Evolutionary conservation across 2,329 filamentous ascomycete species (phyloP), one percentile per base, ranked within the genome.

Genomic region (Diaporthe batatas): DNA sequence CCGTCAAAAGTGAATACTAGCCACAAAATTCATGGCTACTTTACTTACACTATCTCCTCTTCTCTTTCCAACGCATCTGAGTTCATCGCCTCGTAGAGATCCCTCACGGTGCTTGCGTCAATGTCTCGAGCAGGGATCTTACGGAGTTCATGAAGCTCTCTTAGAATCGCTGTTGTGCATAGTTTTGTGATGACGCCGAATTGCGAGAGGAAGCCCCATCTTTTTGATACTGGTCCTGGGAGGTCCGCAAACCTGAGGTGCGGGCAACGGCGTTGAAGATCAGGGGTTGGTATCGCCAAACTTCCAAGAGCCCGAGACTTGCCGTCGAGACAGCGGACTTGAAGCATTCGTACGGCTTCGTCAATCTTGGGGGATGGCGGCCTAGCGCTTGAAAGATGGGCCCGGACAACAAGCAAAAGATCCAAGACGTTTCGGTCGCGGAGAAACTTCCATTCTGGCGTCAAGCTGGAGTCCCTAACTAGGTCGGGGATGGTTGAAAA

Each of bases 281-380:
- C 54, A 57, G 1, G 10, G 54, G 32, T 36, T n/a, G 54, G 54
- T 36, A 57, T 10, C 54, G 54, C 54, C 54, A 57, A 57, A n/a
- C 18, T 36, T 12, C 32, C 54, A 8, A 57, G 54, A 18, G 3
- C n/a, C 32, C 54, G 29, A 36, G 18, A n/a, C n/a, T 57, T 10
- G 18, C 54, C 54, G 32, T 57, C 54, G 54, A 57, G 54, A 57
- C 54, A 57, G 32, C 54, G 54, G 29, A 57, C 18, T 7, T 57
- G 2, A 57, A 57, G 54, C 54, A 3, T 57, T 23, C 29, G 54
- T 8, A 57, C 54, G 18, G 32, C 54, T 36, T 57, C 32, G n/a
- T 2, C 3, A 57, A 57, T 29, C 32, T 36, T 14, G 10, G 32
- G 1, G 18, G 8, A 3, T 57, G 32, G 10, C 2, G 4, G 2